Conservation (phyloP, 75 land plant genomes). For the Azolla pinnata region DNA sequence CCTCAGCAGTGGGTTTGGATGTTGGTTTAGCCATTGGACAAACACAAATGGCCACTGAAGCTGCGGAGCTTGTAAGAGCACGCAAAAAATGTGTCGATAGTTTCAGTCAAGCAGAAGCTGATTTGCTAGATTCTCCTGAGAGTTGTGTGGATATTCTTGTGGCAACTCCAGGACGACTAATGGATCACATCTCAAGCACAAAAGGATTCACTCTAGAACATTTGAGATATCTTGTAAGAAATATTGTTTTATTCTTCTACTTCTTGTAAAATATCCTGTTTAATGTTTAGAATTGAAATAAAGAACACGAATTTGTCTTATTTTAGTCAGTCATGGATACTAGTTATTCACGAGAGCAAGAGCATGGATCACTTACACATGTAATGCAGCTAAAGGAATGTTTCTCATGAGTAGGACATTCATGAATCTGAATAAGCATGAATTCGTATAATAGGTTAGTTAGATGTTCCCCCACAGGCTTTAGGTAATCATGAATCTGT, state of each 20-base stretch:
- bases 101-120: slow-evolving; percentile 36
- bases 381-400: too few species aligned
- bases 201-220: slow-evolving; percentile 80
- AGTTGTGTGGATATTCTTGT: slow-evolving; percentile 79
- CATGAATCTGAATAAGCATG: too few species aligned
- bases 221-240: slow-evolving; percentile 76
- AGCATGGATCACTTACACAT: too few species aligned
- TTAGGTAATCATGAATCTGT: too few species aligned
- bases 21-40: slow-evolving; percentile 89
- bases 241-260: too few species aligned
- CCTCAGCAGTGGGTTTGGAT: slow-evolving; percentile 72
- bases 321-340: neutral
- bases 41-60: slow-evolving; percentile 72
- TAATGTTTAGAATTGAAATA: too few species aligned
- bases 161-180: slow-evolving; percentile 88
- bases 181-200: slow-evolving; percentile 79
- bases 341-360: too few species aligned
- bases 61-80: slow-evolving; percentile 44
- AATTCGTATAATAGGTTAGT: too few species aligned
- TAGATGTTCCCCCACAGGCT: too few species aligned
- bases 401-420: too few species aligned
- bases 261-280: too few species aligned
- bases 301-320: too few species aligned
- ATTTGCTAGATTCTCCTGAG: slow-evolving; percentile 10
- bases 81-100: slow-evolving; percentile 43